These are phyloP conservation scores for Tetragonia tetragonoides DNA, from an alignment of 148 eudicot species.

Conservation along the genomic window DNA sequence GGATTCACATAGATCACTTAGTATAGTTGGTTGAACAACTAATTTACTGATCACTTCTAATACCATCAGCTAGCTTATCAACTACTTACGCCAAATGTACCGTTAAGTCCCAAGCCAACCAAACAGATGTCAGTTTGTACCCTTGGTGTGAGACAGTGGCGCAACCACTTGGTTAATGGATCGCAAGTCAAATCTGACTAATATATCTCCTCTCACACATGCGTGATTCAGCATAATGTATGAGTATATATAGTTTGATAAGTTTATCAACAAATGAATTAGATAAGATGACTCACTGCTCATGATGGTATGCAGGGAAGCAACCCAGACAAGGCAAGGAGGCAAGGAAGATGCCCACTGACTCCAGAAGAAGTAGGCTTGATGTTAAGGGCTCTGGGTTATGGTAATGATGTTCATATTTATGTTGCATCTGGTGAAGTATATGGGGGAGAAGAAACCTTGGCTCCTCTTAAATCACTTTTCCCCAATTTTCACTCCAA, in stretches of 20 bases:
- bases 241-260: background rate
- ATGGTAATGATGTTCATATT: slow-evolving; percentile 70
- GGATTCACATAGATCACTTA: too few relatives aligned
- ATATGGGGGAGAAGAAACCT: slow-evolving; percentile 83
- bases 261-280: background rate
- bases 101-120: background rate
- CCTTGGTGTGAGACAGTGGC: background rate
- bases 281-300: slow-evolving; percentile 4
- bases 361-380: slow-evolving; percentile 98
- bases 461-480: slow-evolving; percentile 83
- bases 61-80: too few relatives aligned
- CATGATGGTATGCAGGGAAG: slow-evolving; percentile 44
- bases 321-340: slow-evolving; percentile 86
- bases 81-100: background rate
- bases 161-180: background rate
- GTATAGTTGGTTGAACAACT: too few relatives aligned
- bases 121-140: background rate
- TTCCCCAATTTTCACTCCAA: slow-evolving; percentile 91
- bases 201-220: too few relatives aligned
- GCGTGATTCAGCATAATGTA: too few relatives aligned
- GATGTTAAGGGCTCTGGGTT: slow-evolving; percentile 95
- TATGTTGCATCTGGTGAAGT: slow-evolving; percentile 98
- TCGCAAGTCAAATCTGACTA: background rate
- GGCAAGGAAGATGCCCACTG: slow-evolving; percentile 96
- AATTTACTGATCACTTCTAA: too few relatives aligned